Base-by-base conservation (phyloP, 2,329 filamentous ascomycete species). In the Arthrobotrys sphaeroides region DNA sequence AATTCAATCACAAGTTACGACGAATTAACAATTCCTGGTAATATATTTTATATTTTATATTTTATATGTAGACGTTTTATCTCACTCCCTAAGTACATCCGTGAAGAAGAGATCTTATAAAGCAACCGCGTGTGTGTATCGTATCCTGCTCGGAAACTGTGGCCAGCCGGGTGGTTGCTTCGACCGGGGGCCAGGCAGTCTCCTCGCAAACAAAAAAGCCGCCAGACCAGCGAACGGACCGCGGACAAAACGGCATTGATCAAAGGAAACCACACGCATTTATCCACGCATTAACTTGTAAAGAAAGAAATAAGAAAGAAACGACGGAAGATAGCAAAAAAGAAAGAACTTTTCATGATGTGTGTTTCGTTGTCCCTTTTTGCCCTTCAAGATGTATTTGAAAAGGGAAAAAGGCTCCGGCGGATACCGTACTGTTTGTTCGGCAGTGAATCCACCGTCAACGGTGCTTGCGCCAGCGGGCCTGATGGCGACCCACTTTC, bases 401-500 rank as follows among this genome's bases (percentile, higher is more conserved):
- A 20, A 18, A 60, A 31, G 13, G 51, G 28, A 40, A 65, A 65
- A 26, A 33, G 51, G 31, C 45, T 43, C 51, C 51, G 51, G 51
- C 18, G 51, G 31, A 55, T 49, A 43, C 18, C 33, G 36, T 47
- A 66, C 28, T 49, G 42, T 49, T 31, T 42, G 18, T 69, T 69
- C 53, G 53, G 51, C 53, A 57, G 65, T 69, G 57, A 38, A 55
- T 55, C 51, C 51, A 38, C 51, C 51, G 28, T 55, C 18, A 55
- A 38, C 20, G 28, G 51, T 55, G 51, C 40, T 61, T 69, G 65
- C 65, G 65, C 65, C 53, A 33, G 53, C 51, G 31, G 51, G 51
- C 38, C 38, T 38, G 22, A 38, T 55, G 26, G 51, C 10, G 51
- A 55, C 51, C 51, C 51, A 55, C 45, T 18, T 45, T 70, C 66